phyloP scores from a whole-genome alignment of 2,329 filamentous ascomycete genomes.

The Fusarium tuaranense region DNA sequence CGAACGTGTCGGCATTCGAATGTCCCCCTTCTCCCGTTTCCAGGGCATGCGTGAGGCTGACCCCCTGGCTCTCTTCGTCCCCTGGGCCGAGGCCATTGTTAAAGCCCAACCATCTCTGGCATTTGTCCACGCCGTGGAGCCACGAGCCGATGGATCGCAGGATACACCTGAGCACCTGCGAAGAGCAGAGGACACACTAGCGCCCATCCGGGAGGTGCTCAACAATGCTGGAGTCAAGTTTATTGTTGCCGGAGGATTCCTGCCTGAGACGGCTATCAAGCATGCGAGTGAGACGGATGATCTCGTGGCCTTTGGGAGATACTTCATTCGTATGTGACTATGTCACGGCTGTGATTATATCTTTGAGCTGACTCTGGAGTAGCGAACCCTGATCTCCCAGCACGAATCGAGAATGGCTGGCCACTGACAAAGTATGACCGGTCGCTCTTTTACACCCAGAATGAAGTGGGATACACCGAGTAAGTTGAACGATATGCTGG shows the following conservation, averaged over 20 bases:
- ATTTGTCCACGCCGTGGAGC: constrained; percentile 72
- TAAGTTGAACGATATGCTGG: not conserved
- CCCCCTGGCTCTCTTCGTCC: constrained; percentile 56
- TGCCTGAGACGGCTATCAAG: constrained; percentile 42
- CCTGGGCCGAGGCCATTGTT: constrained; percentile 68
- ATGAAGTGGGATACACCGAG: constrained; percentile 38
- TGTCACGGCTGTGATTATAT: not conserved
- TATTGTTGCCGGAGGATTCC: constrained; percentile 52
- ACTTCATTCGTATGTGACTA: constrained; percentile 43
- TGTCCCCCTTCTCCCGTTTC: constrained; percentile 71
- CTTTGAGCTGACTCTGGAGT: constrained; percentile 5
- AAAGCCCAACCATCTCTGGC: constrained; percentile 67
- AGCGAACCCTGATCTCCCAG: constrained; percentile 43
- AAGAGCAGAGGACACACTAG: constrained; percentile 50
- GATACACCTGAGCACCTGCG: constrained; percentile 45
- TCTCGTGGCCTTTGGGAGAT: constrained; percentile 49
- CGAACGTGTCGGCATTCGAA: constrained; percentile 65
- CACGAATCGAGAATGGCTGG: constrained; percentile 41
- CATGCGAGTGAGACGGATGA: constrained; percentile 49
- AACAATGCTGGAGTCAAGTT: constrained; percentile 40
- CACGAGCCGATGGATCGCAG: constrained; percentile 59
- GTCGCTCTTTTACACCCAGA: constrained; percentile 34
- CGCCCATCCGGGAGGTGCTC: constrained; percentile 49
- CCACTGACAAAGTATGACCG: constrained; percentile 38
- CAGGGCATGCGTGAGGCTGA: constrained; percentile 74